Percentiles rank a stretch among this genome's conserved stretches.
phyloP scores from a whole-genome alignment of 2,329 filamentous ascomycete species.

The Pseudodiploospora longispora region DNA sequence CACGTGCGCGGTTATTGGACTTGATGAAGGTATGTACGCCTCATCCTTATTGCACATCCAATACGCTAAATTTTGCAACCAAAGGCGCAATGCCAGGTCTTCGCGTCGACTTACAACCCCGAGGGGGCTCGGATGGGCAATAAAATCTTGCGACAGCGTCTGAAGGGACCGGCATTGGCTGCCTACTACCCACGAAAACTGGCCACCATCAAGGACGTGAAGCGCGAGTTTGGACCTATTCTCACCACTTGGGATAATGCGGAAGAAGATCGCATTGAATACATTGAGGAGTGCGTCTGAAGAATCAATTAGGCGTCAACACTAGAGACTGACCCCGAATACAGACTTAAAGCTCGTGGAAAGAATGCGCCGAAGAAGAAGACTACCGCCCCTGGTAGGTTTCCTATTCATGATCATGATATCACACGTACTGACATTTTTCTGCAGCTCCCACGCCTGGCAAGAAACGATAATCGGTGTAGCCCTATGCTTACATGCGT shows the following conservation, averaged over 20 bases:
- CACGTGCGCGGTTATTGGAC: slow-evolving; percentile 56
- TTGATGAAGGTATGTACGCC: slow-evolving; percentile 62
- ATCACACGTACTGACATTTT: not conserved
- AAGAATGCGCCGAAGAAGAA: slow-evolving; percentile 91
- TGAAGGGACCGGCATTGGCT: slow-evolving; percentile 73
- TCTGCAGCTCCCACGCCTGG: slow-evolving; percentile 18
- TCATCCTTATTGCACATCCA: not conserved
- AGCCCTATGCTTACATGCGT: too few species aligned
- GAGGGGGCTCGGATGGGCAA: slow-evolving; percentile 75
- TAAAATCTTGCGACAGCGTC: slow-evolving; percentile 81
- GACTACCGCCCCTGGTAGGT: slow-evolving; percentile 41
- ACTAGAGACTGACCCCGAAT: slow-evolving; percentile 20
- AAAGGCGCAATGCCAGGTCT: slow-evolving; percentile 85
- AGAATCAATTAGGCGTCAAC: not conserved
- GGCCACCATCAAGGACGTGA: slow-evolving; percentile 64
- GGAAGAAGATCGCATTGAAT: slow-evolving; percentile 73
- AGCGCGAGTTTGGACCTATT: slow-evolving; percentile 57
- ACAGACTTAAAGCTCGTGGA: slow-evolving; percentile 66
- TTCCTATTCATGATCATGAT: too few species aligned
- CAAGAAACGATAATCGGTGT: slow-evolving; percentile 21
- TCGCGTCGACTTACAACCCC: slow-evolving; percentile 87
- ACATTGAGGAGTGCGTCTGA: slow-evolving; percentile 52
- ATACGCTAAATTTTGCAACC: not conserved
- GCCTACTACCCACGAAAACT: slow-evolving; percentile 81
- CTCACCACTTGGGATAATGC: slow-evolving; percentile 64